These are phyloP conservation scores for Kuraishia borneana DNA, from an alignment of 805 yeast species.

Conservation along the genomic window DNA sequence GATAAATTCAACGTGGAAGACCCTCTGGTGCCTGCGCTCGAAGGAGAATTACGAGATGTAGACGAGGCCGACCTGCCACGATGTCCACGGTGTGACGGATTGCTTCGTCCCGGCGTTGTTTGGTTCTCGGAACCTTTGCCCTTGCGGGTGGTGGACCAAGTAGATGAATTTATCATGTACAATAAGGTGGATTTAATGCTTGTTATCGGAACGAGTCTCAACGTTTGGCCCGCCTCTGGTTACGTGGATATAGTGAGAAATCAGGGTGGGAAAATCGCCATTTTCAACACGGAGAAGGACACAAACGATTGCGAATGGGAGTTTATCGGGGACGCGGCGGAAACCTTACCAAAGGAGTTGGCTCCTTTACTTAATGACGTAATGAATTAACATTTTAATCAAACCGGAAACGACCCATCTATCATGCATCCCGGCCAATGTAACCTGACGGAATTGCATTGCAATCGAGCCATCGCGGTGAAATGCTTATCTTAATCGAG, in stretches of 20 bases:
- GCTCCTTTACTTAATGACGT: conserved; percentile 30
- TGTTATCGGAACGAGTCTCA: conserved; percentile 78
- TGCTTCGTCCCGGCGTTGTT: conserved; percentile 80
- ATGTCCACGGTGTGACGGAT: conserved; percentile 66
- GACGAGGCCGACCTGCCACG: conserved; percentile 47
- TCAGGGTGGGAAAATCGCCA: conserved; percentile 74
- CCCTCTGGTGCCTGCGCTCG: conserved; percentile 49
- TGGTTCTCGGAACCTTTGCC: conserved; percentile 94
- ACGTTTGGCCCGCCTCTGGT: conserved; percentile 88
- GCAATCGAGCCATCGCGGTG: too few species aligned
- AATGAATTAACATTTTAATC: too few species aligned
- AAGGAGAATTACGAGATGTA: conserved; percentile 6
- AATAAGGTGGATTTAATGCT: conserved; percentile 57
- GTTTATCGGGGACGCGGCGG: conserved; percentile 73
- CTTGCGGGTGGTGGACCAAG: conserved; percentile 44
- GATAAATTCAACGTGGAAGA: conserved; percentile 39
- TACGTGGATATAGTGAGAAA: conserved; percentile 67
- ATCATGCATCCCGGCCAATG: too few species aligned
- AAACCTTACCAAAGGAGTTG: conserved; percentile 54
- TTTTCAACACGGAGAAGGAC: conserved; percentile 65
- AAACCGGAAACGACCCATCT: too few species aligned
- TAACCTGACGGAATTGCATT: too few species aligned
- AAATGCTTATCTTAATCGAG: too few species aligned
- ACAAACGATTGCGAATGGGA: conserved; percentile 49
- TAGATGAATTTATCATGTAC: conserved; percentile 57